Percentiles rank a stretch among this genome's conserved stretches.
Conservation (phyloP, 495 filamentous ascomycete species). For the Podospora fimiseda region DNA sequence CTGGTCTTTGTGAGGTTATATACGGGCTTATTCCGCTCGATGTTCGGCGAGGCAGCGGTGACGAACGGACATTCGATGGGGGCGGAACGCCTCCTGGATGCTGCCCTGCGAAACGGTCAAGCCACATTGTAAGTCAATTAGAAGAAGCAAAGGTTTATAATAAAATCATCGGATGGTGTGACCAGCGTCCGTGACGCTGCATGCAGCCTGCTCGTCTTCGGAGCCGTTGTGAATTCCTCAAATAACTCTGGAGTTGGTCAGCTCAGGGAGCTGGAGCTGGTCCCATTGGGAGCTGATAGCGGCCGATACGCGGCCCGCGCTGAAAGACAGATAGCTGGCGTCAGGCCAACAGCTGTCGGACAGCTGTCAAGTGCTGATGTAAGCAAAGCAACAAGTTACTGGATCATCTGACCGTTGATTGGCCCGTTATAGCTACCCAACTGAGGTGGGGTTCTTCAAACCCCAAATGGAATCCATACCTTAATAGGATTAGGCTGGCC, state of each 20-base stretch:
- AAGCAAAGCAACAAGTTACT: too few species aligned
- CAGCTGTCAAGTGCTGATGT: too few species aligned
- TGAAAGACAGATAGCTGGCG: too few species aligned
- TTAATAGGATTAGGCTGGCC: background rate
- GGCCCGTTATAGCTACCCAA: background rate
- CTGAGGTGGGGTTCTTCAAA: background rate
- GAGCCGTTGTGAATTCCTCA: too few species aligned
- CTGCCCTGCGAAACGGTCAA: slow-evolving; percentile 76
- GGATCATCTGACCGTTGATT: background rate
- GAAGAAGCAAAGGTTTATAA: background rate
- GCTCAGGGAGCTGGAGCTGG: too few species aligned
- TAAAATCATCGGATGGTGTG: background rate
- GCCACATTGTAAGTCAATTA: slow-evolving; percentile 62
- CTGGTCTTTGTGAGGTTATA: slow-evolving; percentile 50
- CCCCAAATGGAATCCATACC: background rate
- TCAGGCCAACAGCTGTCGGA: background rate
- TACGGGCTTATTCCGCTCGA: slow-evolving; percentile 51
- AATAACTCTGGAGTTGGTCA: too few species aligned
- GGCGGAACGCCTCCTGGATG: slow-evolving; percentile 53
- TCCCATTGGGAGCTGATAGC: too few species aligned
- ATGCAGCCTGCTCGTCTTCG: background rate
- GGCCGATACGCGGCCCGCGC: background rate
- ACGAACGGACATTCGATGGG: slow-evolving; percentile 55
- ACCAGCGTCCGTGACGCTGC: background rate
- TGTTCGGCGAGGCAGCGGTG: slow-evolving; percentile 58